These are phyloP conservation scores for Crithidia fasciculata DNA, from an alignment of 208 protist species.

Conservation along the genomic window DNA sequence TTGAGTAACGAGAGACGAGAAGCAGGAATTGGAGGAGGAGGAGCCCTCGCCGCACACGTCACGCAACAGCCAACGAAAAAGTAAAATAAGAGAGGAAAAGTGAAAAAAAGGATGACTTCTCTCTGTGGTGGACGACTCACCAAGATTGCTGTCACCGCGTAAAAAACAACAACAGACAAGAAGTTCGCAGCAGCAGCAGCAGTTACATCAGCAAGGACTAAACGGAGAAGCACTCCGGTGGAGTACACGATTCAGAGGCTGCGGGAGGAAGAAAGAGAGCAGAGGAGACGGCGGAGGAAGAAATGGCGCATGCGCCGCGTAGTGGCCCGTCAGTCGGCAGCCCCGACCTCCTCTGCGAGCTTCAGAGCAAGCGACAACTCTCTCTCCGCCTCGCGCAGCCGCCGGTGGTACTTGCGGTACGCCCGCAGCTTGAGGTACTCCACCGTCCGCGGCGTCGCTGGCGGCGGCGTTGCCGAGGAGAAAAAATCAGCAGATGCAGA, in stretches of 20 bases:
- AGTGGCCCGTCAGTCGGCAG: neutral
- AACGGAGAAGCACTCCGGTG: neutral
- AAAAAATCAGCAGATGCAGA: neutral
- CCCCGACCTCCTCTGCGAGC: slow-evolving; percentile 17
- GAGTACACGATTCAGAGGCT: neutral
- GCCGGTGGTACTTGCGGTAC: slow-evolving; percentile 31
- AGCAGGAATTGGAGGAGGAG: too few relatives aligned
- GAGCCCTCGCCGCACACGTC: too few relatives aligned
- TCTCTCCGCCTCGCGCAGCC: slow-evolving; percentile 31
- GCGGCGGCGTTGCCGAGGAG: neutral
- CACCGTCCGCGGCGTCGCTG: slow-evolving; percentile 5
- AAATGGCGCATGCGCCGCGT: neutral
- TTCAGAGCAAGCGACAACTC: slow-evolving; percentile 27
- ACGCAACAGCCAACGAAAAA: too few relatives aligned
- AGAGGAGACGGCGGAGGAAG: neutral
- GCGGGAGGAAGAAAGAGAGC: neutral
- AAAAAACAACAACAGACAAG: too few relatives aligned
- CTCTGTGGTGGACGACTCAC: too few relatives aligned
- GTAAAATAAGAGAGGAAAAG: too few relatives aligned
- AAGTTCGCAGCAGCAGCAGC: too few relatives aligned
- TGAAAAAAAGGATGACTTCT: too few relatives aligned
- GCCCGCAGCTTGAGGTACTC: slow-evolving; percentile 31
- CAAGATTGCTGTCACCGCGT: too few relatives aligned
- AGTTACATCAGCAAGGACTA: too few relatives aligned
- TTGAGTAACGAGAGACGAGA: too few relatives aligned